Conservation (phyloP, 345 rosid species). For the Eucalyptus marginata region DNA sequence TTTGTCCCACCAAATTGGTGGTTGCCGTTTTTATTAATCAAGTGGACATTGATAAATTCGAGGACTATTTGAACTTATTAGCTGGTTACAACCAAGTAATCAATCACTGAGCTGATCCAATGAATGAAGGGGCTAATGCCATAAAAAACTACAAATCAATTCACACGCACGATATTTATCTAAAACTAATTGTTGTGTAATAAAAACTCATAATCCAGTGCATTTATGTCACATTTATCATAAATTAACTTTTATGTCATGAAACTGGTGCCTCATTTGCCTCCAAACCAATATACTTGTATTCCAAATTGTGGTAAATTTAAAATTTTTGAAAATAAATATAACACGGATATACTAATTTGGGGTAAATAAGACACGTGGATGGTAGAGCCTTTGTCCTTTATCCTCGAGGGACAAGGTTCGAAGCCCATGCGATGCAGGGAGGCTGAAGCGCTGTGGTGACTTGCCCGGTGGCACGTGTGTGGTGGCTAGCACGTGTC, state of each 20-base stretch:
- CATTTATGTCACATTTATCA: neutral
- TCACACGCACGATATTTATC: fast-evolving
- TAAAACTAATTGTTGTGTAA: neutral
- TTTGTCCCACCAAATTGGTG: neutral
- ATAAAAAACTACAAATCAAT: neutral
- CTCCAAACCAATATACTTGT: neutral
- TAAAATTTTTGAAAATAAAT: neutral
- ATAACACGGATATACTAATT: fast-evolving
- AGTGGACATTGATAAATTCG: neutral
- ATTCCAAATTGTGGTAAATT: neutral
- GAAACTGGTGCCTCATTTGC: fast-evolving
- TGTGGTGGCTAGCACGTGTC: too few relatives aligned
- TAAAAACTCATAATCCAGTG: neutral
- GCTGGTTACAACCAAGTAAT: neutral
- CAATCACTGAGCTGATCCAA: neutral
- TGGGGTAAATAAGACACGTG: fast-evolving
- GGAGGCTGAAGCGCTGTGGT: too few relatives aligned
- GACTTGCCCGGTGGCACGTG: too few relatives aligned
- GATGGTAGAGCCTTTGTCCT: too few relatives aligned
- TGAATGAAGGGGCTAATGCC: neutral
- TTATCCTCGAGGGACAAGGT: too few relatives aligned
- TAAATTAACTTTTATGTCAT: neutral
- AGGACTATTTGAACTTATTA: neutral
- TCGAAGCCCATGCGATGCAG: too few relatives aligned
- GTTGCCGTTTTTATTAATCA: neutral